A percentile compares a stretch with the other conserved stretches of the same genome.
Conservation (phyloP, 768 basidiomycete species). For the Mycena pura region DNA sequence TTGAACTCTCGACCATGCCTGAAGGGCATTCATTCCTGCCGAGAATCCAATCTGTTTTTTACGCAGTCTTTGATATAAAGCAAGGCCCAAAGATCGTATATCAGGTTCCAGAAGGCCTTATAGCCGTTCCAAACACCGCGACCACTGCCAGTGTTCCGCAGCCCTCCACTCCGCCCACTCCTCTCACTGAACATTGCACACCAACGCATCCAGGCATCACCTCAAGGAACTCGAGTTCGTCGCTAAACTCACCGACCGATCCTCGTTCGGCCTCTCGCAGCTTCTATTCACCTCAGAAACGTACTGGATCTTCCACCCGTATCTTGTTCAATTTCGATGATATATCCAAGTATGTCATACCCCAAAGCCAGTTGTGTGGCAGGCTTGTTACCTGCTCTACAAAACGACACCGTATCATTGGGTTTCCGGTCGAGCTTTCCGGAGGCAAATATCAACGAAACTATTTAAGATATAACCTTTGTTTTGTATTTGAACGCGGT, state of each 20-base stretch:
- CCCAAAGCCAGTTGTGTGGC: slow-evolving; percentile 83
- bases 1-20: no score
- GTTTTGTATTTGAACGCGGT: slow-evolving; percentile 92
- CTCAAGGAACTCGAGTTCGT: slow-evolving; percentile 61
- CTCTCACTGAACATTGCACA: slow-evolving; percentile 30
- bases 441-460: slow-evolving; percentile 81
- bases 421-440: slow-evolving; percentile 88
- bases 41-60: slow-evolving; percentile 88
- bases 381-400: slow-evolving; percentile 89
- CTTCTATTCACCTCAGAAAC: slow-evolving; percentile 52
- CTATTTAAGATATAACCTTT: slow-evolving; percentile 92
- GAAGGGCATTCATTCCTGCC: slow-evolving; percentile 78
- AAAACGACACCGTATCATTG: slow-evolving; percentile 83
- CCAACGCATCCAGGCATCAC: slow-evolving; percentile 34
- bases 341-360: slow-evolving; percentile 94
- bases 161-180: slow-evolving; percentile 49
- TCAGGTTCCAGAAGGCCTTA: slow-evolving; percentile 93
- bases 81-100: slow-evolving; percentile 90
- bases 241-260: slow-evolving; percentile 53
- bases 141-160: slow-evolving; percentile 32
- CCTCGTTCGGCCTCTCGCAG: slow-evolving; percentile 51
- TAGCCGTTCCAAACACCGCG: slow-evolving; percentile 53
- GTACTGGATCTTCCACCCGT: slow-evolving; percentile 55
- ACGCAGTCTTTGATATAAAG: slow-evolving; percentile 86
- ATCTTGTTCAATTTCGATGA: slow-evolving; percentile 88